Percentiles rank a stretch among this genome's conserved stretches.
These are phyloP conservation scores for Fonsecaea monophora DNA, from an alignment of 2,329 filamentous ascomycete genomes.

Conservation along the genomic window DNA sequence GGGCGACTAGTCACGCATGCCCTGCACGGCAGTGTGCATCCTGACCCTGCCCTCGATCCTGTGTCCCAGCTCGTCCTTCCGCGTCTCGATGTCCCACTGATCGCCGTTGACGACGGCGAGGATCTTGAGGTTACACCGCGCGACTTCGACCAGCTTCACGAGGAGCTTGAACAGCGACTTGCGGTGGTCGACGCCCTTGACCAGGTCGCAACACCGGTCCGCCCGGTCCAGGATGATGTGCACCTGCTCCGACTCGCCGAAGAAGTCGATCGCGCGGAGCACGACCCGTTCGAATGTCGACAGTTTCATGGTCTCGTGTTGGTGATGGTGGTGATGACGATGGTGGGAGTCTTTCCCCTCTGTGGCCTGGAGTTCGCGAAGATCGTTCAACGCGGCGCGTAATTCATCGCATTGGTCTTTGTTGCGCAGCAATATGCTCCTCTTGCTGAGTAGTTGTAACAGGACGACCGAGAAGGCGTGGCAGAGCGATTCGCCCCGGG, in stretches of 20 bases:
- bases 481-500: neutral
- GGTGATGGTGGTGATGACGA: no score
- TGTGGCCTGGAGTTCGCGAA: neutral
- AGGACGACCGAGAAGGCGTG: neutral
- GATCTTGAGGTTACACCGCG: neutral
- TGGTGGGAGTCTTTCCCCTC: neutral
- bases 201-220: neutral
- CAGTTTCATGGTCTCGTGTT: neutral
- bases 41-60: neutral
- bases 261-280: neutral
- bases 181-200: neutral
- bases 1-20: neutral
- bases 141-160: neutral
- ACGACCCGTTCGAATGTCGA: neutral
- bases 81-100: neutral
- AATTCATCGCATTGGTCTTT: neutral
- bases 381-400: neutral
- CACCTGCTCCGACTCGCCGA: neutral
- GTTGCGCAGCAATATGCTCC: neutral
- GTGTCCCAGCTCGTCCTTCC: neutral
- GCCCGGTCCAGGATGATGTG: neutral
- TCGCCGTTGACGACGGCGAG: neutral
- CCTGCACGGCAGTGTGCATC: neutral
- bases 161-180: neutral
- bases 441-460: neutral